phyloP scores from a whole-genome alignment of 1,284 basidiomycete genomes.

The Apiotrichum veenhuisii region DNA sequence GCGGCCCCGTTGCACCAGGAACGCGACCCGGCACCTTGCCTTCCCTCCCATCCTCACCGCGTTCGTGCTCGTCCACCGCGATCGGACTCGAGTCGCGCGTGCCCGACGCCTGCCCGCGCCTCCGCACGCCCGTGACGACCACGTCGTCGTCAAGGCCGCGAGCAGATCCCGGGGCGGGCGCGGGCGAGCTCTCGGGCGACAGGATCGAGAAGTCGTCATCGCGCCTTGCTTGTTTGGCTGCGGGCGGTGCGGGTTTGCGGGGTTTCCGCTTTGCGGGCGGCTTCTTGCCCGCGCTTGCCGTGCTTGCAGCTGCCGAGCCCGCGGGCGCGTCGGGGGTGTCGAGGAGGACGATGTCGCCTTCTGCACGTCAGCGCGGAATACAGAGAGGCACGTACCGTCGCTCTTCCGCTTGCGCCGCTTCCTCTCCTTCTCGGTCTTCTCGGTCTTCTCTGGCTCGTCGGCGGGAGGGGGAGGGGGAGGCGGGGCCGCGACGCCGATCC shows the following conservation, averaged over 20 bases:
- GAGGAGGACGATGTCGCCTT: not conserved
- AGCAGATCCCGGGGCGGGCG: too few relatives aligned
- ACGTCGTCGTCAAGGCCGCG: not conserved
- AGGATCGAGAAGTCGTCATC: not conserved
- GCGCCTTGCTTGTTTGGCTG: not conserved
- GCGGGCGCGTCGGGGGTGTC: not conserved
- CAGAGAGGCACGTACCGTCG: not conserved
- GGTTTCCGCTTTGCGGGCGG: not conserved
- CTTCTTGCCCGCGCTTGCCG: too few relatives aligned
- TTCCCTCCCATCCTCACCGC: too few relatives aligned
- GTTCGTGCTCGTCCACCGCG: not conserved
- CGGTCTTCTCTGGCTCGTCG: not conserved
- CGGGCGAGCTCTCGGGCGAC: not conserved
- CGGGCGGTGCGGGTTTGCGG: not conserved
- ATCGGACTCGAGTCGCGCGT: not conserved
- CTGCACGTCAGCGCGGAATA: not conserved
- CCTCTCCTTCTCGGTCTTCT: not conserved
- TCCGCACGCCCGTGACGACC: not conserved
- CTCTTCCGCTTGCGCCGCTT: slow-evolving; percentile 1
- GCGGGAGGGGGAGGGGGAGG: not conserved
- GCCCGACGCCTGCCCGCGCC: not conserved
- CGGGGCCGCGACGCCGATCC: slow-evolving; percentile 8
- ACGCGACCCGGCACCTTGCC: too few relatives aligned
- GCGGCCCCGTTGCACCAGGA: too few relatives aligned
- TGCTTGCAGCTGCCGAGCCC: not conserved